Conservation (phyloP, 106 monocot species). For the Posidonia australis region DNA sequence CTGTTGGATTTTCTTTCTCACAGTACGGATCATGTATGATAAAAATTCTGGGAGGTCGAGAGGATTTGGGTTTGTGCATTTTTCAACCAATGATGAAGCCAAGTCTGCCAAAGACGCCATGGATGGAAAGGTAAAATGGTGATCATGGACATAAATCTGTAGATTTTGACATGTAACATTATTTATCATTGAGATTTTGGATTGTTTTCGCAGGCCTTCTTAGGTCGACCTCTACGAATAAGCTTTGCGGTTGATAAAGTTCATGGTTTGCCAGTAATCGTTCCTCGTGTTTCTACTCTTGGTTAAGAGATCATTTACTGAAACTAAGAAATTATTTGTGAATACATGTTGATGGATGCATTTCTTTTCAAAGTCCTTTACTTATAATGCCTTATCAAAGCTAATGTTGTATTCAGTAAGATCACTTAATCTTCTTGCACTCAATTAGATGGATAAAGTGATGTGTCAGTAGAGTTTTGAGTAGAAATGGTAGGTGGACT, state of each 20-base stretch:
- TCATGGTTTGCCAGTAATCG: conserved; percentile 54
- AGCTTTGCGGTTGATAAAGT: conserved; percentile 67
- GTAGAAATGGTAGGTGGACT: too few species aligned
- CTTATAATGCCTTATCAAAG: too few species aligned
- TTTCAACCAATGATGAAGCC: conserved; percentile 47
- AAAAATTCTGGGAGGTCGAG: conserved; percentile 84
- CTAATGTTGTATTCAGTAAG: too few species aligned
- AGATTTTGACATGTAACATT: too few species aligned
- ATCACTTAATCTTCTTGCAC: too few species aligned
- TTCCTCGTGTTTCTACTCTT: conserved; percentile 44
- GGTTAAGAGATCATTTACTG: not conserved
- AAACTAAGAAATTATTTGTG: too few species aligned
- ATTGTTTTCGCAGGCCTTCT: conserved; percentile 36
- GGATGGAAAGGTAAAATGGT: conserved; percentile 73
- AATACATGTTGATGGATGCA: too few species aligned
- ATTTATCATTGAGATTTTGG: not conserved
- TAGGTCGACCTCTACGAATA: conserved; percentile 83
- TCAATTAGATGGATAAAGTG: too few species aligned
- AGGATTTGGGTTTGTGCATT: conserved; percentile 84
- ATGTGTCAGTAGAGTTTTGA: too few species aligned
- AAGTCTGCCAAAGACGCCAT: conserved; percentile 72
- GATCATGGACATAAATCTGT: not conserved
- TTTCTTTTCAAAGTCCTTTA: too few species aligned
- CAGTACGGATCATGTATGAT: conserved; percentile 88
- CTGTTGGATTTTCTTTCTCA: not conserved